Evolutionary conservation across 2,329 filamentous ascomycete species (phyloP).

Genomic region (Penicillium sp.): DNA sequence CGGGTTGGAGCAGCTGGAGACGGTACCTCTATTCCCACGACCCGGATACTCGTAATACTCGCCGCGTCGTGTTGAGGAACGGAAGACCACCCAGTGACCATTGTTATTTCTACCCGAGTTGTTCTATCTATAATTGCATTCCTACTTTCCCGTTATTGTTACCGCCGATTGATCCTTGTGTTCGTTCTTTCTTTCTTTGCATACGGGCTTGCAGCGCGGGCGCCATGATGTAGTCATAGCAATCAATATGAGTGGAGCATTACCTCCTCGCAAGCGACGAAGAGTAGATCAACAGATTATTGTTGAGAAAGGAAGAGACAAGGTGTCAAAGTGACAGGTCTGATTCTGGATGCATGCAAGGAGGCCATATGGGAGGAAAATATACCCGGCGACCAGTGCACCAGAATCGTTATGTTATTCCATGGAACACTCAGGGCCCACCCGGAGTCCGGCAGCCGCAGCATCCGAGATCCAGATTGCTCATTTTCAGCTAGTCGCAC

Average conservation of each 20-base stretch:
- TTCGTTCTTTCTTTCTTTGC: slow-evolving; percentile 10
- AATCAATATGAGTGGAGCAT: slow-evolving; percentile 17
- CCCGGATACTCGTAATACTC: slow-evolving; percentile 56
- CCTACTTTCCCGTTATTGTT: slow-evolving; percentile 9
- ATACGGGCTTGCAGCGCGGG: slow-evolving; percentile 26
- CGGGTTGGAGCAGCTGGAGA: slow-evolving; percentile 73
- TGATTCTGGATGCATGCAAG: slow-evolving; percentile 11
- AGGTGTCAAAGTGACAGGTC: slow-evolving; percentile 18
- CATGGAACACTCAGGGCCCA: slow-evolving; percentile 16
- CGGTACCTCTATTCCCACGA: slow-evolving; percentile 83
- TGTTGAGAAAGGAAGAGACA: not conserved
- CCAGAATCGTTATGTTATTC: slow-evolving; percentile 5
- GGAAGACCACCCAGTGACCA: not conserved
- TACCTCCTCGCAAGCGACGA: not conserved
- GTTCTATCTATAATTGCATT: slow-evolving; percentile 8
- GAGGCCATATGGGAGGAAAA: slow-evolving; percentile 18
- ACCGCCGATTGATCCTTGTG: slow-evolving; percentile 13
- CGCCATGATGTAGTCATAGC: slow-evolving; percentile 24
- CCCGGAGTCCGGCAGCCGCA: slow-evolving; percentile 25
- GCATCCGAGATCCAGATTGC: slow-evolving; percentile 27
- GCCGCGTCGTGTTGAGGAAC: not conserved
- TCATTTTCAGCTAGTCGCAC: not conserved
- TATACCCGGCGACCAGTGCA: slow-evolving; percentile 12
- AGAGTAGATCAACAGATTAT: not conserved
- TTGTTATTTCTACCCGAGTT: slow-evolving; percentile 2